These are phyloP conservation scores for Oryza brachyantha DNA, from an alignment of 176 grass and related monocot species.

Conservation along the genomic window DNA sequence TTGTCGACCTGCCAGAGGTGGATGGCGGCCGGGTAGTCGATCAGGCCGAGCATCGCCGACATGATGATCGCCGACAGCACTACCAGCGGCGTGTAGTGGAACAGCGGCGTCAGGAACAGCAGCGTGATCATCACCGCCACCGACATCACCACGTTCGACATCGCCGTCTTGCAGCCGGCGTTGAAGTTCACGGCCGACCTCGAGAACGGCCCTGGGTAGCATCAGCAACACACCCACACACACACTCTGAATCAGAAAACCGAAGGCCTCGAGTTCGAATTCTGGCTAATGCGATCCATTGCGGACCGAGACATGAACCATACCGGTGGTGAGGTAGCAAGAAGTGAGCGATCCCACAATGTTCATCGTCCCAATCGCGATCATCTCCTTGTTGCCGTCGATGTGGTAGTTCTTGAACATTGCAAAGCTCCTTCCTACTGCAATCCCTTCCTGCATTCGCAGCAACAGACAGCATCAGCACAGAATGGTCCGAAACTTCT, in stretches of 20 bases:
- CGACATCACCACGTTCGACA: conserved; percentile 95
- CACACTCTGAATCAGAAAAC: not conserved
- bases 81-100: conserved; percentile 94
- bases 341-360: conserved; percentile 83
- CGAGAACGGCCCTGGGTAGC: conserved; percentile 62
- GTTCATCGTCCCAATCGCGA: conserved; percentile 89
- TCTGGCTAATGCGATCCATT: not conserved
- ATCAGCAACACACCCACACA: not conserved
- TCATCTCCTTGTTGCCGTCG: conserved; percentile 99
- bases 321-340: conserved; percentile 91
- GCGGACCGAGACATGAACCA: not conserved
- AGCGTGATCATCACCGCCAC: conserved; percentile 81
- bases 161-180: conserved; percentile 93
- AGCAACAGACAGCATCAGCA: not conserved
- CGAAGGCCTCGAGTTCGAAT: not conserved
- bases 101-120: conserved; percentile 86
- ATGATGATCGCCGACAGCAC: conserved; percentile 96
- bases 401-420: conserved; percentile 99
- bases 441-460: conserved; percentile 82
- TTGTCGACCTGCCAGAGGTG: conserved; percentile 97
- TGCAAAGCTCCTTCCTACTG: conserved; percentile 85
- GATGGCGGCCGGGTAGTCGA: conserved; percentile 70
- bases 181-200: conserved; percentile 92
- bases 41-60: conserved; percentile 82
- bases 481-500: not conserved